Evolutionary conservation across 2,329 filamentous ascomycete species (phyloP).

Genomic region (Mycosphaerella arachidis): DNA sequence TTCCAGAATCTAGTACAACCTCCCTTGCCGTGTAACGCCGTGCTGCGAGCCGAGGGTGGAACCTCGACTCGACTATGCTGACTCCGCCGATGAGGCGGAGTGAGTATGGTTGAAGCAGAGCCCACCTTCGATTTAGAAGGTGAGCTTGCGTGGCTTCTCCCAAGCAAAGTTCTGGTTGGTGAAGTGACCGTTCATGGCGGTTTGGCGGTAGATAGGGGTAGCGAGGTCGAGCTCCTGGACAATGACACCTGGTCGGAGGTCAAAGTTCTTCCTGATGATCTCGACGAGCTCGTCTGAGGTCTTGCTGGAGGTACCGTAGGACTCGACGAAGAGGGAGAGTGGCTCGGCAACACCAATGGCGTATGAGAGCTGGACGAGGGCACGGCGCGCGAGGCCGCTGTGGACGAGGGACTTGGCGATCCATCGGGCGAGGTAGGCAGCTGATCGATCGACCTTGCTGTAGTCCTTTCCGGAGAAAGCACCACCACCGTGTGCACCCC

Average conservation of each 20-base stretch:
- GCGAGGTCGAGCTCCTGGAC: constrained; percentile 93
- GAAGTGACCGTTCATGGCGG: constrained; percentile 99
- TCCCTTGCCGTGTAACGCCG: constrained; percentile 16
- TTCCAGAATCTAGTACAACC: constrained; percentile 8
- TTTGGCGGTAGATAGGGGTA: constrained; percentile 96
- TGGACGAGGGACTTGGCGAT: constrained; percentile 96
- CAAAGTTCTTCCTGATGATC: constrained; percentile 95
- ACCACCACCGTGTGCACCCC: constrained; percentile 99
- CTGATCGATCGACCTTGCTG: constrained; percentile 99
- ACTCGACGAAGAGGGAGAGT: constrained; percentile 95
- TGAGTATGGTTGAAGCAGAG: constrained; percentile 1
- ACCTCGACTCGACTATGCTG: constrained; percentile 12
- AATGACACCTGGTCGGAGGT: constrained; percentile 96
- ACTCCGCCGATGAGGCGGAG: constrained; percentile 5
- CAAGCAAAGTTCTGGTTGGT: constrained; percentile 97
- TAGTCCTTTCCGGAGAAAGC: constrained; percentile 99
- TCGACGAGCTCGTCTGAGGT: constrained; percentile 87
- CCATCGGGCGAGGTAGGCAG: constrained; percentile 96
- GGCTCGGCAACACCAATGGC: constrained; percentile 98
- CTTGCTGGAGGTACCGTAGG: constrained; percentile 90
- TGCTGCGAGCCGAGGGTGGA: constrained; percentile 13
- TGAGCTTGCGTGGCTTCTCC: constrained; percentile 96
- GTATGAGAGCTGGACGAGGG: constrained; percentile 96
- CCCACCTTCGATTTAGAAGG: constrained; percentile 61
- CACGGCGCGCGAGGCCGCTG: constrained; percentile 83